Conservation (phyloP, 2,329 filamentous ascomycete genomes). For the Zymoseptoria crescenta region DNA sequence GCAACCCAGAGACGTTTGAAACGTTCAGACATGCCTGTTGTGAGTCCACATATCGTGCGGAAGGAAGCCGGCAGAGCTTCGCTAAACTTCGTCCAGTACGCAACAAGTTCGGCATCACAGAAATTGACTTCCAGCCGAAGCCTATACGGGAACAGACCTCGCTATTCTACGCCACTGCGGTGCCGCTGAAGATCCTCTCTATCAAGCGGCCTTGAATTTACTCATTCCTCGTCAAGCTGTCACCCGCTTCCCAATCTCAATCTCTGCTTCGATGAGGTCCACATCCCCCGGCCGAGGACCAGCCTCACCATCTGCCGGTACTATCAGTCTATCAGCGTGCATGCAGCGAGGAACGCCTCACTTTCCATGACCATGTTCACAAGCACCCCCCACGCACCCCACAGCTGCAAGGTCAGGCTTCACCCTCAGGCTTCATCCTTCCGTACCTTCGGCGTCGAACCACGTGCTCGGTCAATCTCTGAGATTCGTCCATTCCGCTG, state of each 20-base stretch:
- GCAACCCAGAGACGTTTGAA: conserved; percentile 62
- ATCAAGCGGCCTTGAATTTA: conserved; percentile 4
- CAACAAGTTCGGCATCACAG: conserved; percentile 25
- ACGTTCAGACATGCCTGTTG: conserved; percentile 55
- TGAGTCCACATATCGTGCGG: conserved; percentile 23
- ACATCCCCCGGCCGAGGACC: neutral
- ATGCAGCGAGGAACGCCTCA: neutral
- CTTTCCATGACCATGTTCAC: neutral
- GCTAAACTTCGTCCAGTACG: conserved; percentile 17
- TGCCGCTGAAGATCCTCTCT: conserved; percentile 28
- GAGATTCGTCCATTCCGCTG: no score
- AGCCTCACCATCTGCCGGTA: neutral
- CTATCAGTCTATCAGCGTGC: neutral
- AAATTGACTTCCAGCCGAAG: conserved; percentile 26
- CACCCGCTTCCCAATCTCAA: neutral
- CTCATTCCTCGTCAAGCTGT: neutral
- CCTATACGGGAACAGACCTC: conserved; percentile 27
- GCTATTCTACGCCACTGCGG: conserved; percentile 30
- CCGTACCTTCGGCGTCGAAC: no score
- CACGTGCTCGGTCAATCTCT: no score
- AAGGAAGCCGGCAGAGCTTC: neutral
- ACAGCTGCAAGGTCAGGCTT: neutral
- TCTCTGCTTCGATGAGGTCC: neutral
- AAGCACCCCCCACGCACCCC: no score
- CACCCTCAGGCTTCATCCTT: neutral